Conservation (phyloP, 148 eudicot species). For the Vaccinium corymbosum region DNA sequence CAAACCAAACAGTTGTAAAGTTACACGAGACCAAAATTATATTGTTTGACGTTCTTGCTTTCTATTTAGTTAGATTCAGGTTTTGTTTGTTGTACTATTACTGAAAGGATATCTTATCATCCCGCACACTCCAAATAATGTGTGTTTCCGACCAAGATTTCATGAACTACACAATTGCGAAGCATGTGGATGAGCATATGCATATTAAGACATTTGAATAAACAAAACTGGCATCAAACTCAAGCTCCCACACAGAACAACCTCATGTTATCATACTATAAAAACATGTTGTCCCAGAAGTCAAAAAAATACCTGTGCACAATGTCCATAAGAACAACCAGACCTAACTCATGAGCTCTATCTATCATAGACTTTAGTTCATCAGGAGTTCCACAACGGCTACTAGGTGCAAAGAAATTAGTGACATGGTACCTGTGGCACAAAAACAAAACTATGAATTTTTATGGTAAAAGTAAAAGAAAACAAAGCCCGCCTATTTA, state of each 20-base stretch:
- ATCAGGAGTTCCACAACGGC: conserved; percentile 98
- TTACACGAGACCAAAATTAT: neutral
- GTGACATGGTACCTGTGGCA: conserved; percentile 87
- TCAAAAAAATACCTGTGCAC: conserved; percentile 73
- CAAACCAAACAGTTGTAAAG: neutral
- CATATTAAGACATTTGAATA: neutral
- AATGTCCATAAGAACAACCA: conserved; percentile 95
- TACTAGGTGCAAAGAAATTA: conserved; percentile 97
- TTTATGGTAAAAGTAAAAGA: conserved; percentile 7
- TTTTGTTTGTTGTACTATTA: neutral
- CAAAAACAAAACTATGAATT: conserved; percentile 14
- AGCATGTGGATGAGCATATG: neutral
- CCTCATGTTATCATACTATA: neutral
- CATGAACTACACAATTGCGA: neutral
- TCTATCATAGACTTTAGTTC: conserved; percentile 96
- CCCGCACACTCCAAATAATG: neutral
- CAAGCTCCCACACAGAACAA: neutral
- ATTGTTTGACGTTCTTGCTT: neutral
- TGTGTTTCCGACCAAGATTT: neutral
- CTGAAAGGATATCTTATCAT: neutral
- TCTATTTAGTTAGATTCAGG: neutral
- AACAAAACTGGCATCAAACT: neutral
- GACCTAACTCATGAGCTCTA: conserved; percentile 94
- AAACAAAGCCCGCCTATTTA: conserved; percentile 11
- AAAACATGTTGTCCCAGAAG: neutral